Conservation (phyloP, 805 yeast species). For the Ogataea wickerhamii region DNA sequence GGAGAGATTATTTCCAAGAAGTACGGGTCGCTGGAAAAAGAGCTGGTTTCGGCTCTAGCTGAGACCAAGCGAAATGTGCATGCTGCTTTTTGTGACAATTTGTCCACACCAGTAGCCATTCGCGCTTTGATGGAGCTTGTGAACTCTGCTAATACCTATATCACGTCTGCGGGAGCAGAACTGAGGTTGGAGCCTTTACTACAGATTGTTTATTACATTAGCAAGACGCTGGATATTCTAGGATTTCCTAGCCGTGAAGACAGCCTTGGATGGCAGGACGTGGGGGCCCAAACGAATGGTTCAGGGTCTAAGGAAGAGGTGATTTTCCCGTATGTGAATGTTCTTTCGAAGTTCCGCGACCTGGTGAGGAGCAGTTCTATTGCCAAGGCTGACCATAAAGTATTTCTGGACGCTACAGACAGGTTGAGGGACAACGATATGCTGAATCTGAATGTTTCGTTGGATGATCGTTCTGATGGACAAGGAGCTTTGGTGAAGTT, state of each 20-base stretch:
- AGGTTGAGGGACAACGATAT: conserved; percentile 67
- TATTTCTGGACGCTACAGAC: conserved; percentile 70
- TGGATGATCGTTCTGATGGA: conserved; percentile 83
- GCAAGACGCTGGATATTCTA: conserved; percentile 62
- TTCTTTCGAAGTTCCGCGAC: conserved; percentile 78
- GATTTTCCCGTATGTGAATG: conserved; percentile 76
- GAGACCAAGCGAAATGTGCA: conserved; percentile 62
- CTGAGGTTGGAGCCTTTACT: conserved; percentile 62
- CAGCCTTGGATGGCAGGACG: conserved; percentile 71
- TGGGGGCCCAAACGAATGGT: conserved; percentile 20
- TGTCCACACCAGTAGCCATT: conserved; percentile 74
- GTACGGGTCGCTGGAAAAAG: conserved; percentile 50
- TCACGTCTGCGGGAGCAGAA: conserved; percentile 48
- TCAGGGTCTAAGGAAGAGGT: conserved; percentile 53
- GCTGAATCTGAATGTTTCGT: conserved; percentile 70
- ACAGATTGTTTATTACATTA: conserved; percentile 64
- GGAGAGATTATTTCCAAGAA: conserved; percentile 62
- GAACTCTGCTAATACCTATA: conserved; percentile 67
- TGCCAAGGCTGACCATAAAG: conserved; percentile 45
- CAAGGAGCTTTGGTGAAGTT: conserved; percentile 82
- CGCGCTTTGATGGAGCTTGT: conserved; percentile 65
- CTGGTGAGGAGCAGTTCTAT: conserved; percentile 73
- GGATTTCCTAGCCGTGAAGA: conserved; percentile 76
- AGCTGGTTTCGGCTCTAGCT: conserved; percentile 38
- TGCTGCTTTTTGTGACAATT: conserved; percentile 81